phyloP scores from a whole-genome alignment of 495 filamentous ascomycete species.

The Rhypophila decipiens region DNA sequence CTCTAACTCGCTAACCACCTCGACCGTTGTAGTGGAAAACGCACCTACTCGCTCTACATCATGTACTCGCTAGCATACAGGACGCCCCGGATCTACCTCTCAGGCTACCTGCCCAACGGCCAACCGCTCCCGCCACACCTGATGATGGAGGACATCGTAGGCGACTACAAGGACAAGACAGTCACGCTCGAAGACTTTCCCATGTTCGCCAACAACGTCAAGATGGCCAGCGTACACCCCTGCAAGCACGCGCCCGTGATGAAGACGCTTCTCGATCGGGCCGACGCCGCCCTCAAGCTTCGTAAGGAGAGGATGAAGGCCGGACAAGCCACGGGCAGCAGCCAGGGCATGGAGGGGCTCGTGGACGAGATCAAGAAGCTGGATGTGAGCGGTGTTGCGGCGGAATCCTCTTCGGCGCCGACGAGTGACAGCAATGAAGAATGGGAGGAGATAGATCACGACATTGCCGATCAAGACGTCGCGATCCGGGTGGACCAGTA shows the following conservation, averaged over 20 bases:
- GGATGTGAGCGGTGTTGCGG: conserved; percentile 32
- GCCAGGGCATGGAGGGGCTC: conserved; percentile 49
- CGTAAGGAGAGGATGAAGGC: conserved; percentile 71
- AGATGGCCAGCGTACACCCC: conserved; percentile 95
- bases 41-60: conserved; percentile 97
- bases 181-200: conserved; percentile 98
- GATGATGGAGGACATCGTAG: conserved; percentile 99
- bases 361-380: conserved; percentile 56
- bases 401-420: conserved; percentile 23
- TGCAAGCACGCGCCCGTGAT: conserved; percentile 92
- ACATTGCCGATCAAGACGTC: conserved; percentile 69
- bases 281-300: conserved; percentile 86
- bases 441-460: conserved; percentile 74
- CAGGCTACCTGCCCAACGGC: conserved; percentile 75
- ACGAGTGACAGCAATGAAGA: conserved; percentile 55
- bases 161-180: conserved; percentile 99
- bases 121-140: conserved; percentile 78
- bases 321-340: conserved; percentile 36
- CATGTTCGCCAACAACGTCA: conserved; percentile 74
- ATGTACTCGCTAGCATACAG: conserved; percentile 95
- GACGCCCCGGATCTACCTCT: conserved; percentile 91
- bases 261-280: conserved; percentile 94
- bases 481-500: conserved; percentile 97
- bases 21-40: conserved; percentile 53
- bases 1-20: conserved; percentile 1